Base-by-base conservation (phyloP, 2,329 filamentous ascomycete species). In the Epichloe hybrida region DNA sequence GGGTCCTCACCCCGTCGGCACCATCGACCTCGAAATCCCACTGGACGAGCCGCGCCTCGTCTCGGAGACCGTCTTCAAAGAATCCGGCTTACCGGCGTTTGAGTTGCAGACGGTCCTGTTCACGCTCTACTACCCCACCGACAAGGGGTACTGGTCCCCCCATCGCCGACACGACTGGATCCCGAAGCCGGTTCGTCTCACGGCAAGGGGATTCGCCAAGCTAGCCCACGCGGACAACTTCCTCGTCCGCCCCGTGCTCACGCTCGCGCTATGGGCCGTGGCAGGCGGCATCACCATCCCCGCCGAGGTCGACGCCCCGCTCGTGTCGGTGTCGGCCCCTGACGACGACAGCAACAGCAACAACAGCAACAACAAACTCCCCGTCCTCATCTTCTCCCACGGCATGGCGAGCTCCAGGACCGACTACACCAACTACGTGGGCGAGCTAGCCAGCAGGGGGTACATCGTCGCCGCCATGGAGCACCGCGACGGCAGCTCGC, bases 361-460 rank as follows among this genome's bases (percentile, higher is more conserved):
- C 17, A 17, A 17, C 17, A 17, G 2, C 17, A 17, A 17, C 23
- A 3, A 21, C 20, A 27, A 61, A 48, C 66, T 72, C 31, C 72
- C 73, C 8, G 63, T 76, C 53, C 61, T 76, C 52, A 61, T 77
- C 55, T 75, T 77, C 57, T 75, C 74, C 5, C 74, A 77, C 54
- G 74, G 74, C 41, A 72, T 72, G 60, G 73, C 72, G 23, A 71
- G 69, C 41, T 72, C 70, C 0, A 62, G 74, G 21, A 74, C 72
- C 1, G 73, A 76, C 57, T 77, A 77, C 60, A 75, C 73, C 0
- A 66, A 74, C 58, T 76, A 71, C 56, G 65, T 74, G 13, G 72
- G 72, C 52, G 71, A 75, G 52, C 63, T 77, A 1, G 73, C 74
- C 8, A 72, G 70, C n/a, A 66, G 69, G 1, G 74, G 74, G 11